Conservation (phyloP, 768 basidiomycete genomes). For the Nidula microcarpa region DNA sequence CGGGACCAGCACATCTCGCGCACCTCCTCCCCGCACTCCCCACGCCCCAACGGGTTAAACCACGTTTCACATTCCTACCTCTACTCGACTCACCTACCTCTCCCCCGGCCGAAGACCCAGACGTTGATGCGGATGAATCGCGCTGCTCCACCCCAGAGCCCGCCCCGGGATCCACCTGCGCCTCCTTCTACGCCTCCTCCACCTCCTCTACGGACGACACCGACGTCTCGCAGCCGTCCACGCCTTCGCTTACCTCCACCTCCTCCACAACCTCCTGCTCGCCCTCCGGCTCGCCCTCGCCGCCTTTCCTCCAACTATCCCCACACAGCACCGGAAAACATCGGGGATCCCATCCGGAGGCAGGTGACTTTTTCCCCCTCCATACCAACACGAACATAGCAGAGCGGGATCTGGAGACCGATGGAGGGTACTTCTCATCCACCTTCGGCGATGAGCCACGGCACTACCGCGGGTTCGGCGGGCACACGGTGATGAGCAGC, state of each 20-base stretch:
- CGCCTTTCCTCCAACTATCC: conserved; percentile 23
- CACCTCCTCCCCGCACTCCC: conserved; percentile 21
- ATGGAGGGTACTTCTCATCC: conserved; percentile 1
- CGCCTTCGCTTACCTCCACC: conserved; percentile 30
- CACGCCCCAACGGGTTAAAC: conserved; percentile 17
- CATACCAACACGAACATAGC: no score
- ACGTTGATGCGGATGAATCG: neutral
- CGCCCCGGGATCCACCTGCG: no score
- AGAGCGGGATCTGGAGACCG: no score
- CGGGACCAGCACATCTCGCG: conserved; percentile 15
- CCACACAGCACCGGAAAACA: conserved; percentile 3
- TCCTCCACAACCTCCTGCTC: conserved; percentile 21
- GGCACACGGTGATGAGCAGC: neutral
- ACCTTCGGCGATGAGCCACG: conserved; percentile 1
- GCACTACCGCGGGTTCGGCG: neutral
- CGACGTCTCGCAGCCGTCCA: conserved; percentile 26
- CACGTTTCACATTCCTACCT: conserved; percentile 30
- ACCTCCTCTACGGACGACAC: conserved; percentile 6
- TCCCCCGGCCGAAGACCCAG: neutral
- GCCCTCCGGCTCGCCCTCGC: conserved; percentile 12
- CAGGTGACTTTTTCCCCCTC: no score
- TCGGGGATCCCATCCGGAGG: neutral
- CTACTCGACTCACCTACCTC: conserved; percentile 20
- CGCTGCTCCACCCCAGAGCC: no score
- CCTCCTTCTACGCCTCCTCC: no score